These are phyloP conservation scores for Hanseniaspora lachancei DNA, from an alignment of 805 yeast species.

Conservation along the genomic window DNA sequence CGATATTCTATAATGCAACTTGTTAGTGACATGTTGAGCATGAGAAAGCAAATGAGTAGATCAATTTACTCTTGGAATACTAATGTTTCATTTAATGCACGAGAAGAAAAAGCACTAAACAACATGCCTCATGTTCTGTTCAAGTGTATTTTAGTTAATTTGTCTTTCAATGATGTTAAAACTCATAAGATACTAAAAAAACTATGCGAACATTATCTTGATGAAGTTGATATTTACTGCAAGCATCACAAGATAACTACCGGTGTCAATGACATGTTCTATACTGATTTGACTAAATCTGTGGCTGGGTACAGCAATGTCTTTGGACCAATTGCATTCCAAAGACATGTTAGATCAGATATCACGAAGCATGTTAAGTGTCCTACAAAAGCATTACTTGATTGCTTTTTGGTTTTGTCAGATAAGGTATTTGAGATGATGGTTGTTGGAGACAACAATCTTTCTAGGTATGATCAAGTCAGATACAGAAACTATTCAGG, in stretches of 20 bases:
- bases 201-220: constrained; percentile 26
- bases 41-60: constrained; percentile 25
- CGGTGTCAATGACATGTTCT: constrained; percentile 21
- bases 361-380: constrained; percentile 20
- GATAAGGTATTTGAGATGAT: constrained; percentile 22
- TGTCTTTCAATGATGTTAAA: constrained; percentile 40
- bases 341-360: constrained; percentile 45
- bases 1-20: constrained; percentile 31
- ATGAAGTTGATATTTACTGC: constrained; percentile 22
- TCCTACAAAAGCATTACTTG: constrained; percentile 23
- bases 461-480: constrained; percentile 29
- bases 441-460: constrained; percentile 15
- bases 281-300: constrained; percentile 30
- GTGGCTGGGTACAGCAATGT: constrained; percentile 43
- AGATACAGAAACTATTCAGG: constrained; percentile 60
- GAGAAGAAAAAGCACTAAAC: constrained; percentile 24
- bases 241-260: constrained; percentile 18
- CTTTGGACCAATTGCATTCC: constrained; percentile 61
- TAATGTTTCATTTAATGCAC: constrained; percentile 18
- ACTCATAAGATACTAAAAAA: constrained; percentile 36
- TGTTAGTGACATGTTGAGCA: constrained; percentile 22
- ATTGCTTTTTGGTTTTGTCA: constrained; percentile 29
- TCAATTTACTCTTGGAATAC: constrained; percentile 21
- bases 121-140: constrained; percentile 34
- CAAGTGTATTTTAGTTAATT: constrained; percentile 37